These are phyloP conservation scores for Annulohypoxylon nitens DNA, from an alignment of 495 filamentous ascomycete species.

Conservation along the genomic window DNA sequence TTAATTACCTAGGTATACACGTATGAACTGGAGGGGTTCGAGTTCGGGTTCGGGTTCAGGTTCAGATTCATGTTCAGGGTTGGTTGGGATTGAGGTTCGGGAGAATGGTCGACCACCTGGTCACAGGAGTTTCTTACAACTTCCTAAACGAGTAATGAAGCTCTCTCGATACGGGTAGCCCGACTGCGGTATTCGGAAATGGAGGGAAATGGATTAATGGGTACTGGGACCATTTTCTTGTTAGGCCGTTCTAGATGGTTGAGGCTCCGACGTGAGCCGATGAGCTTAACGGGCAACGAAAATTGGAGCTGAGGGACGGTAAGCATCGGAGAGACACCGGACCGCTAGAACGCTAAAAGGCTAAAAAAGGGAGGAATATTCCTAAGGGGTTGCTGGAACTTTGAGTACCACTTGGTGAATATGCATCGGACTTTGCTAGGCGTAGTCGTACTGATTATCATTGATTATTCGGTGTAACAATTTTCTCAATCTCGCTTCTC, in stretches of 20 bases:
- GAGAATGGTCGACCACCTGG: conserved; percentile 4
- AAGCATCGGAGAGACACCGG: conserved; percentile 40
- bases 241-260: conserved; percentile 32
- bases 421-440: conserved; percentile 17
- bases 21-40: neutral
- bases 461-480: conserved; percentile 15
- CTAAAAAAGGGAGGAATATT: conserved; percentile 1
- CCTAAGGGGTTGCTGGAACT: conserved; percentile 1
- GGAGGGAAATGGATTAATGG: conserved; percentile 20
- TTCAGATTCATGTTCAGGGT: neutral
- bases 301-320: conserved; percentile 36
- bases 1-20: neutral
- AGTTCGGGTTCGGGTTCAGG: neutral
- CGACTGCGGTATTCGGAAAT: conserved; percentile 39
- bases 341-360: conserved; percentile 17
- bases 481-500: conserved; percentile 7
- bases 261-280: conserved; percentile 42
- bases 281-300: conserved; percentile 31
- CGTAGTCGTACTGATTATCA: conserved; percentile 28
- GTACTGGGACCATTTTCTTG: conserved; percentile 14
- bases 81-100: neutral
- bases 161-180: conserved; percentile 6
- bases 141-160: conserved; percentile 25
- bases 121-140: conserved; percentile 10
- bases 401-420: conserved; percentile 29